Conservation (phyloP, 2,329 filamentous ascomycete species). For the Colletotrichum karsti region DNA sequence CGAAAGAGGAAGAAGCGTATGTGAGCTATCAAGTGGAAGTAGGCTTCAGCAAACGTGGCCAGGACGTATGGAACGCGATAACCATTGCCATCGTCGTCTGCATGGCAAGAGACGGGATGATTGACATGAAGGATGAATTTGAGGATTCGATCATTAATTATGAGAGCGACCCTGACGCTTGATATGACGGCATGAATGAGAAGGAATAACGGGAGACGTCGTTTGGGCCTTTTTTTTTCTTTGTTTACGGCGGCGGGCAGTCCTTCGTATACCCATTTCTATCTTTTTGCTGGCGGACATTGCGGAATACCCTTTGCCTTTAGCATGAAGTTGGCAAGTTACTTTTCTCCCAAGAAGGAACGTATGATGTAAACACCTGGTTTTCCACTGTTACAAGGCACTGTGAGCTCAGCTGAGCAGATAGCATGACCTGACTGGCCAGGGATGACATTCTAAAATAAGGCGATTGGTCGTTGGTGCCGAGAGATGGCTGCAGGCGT, state of each 20-base stretch:
- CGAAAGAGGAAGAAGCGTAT: conserved; percentile 41
- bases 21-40: conserved; percentile 53
- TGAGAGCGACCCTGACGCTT: conserved; percentile 50
- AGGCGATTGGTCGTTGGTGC: conserved; percentile 1
- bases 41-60: conserved; percentile 46
- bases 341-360: neutral
- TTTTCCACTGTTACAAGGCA: neutral
- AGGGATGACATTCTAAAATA: neutral
- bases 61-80: conserved; percentile 55
- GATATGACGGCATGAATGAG: conserved; percentile 24
- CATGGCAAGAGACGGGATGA: conserved; percentile 49
- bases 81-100: conserved; percentile 50
- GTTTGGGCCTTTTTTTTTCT: neutral
- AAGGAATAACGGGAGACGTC: neutral
- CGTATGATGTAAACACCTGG: neutral
- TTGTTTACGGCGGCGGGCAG: neutral
- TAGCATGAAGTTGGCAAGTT: neutral
- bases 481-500: neutral
- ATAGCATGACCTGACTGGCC: neutral
- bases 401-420: neutral
- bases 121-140: conserved; percentile 44
- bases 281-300: neutral
- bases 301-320: conserved; percentile 8
- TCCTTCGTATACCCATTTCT: conserved; percentile 20
- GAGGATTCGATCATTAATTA: conserved; percentile 35